Evolutionary conservation across 192 early-diverging fungal species (phyloP), one percentile per base, ranked within the genome.

Genomic region (Kappamyces sp.): DNA sequence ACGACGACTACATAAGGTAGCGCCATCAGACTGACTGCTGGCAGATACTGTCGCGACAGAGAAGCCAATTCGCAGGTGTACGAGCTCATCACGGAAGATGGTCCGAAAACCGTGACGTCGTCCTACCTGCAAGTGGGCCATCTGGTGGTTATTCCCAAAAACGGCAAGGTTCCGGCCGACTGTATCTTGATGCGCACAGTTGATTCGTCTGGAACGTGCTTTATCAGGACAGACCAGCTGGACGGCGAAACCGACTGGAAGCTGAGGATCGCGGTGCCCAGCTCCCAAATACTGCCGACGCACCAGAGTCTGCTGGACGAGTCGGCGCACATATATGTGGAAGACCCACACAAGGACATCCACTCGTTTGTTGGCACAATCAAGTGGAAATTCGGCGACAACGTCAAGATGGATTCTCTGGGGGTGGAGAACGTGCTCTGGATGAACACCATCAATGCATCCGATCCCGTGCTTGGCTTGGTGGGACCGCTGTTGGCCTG

Each of bases 221-320:
- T 98, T 75, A 93, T 98, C 66, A 76, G 93, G 35, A 98, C 94
- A 0, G 94, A 95, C 71, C 93, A 98, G 66, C 76, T 98, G 32
- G 94, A 98, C 58, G 94, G 94, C 57, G 94, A 98, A 63, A 98
- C 94, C 0, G 93, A 98, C 66, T 95, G 93, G 93, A 98, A 98
- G 73, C 71, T 97, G 59, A 74, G 83, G 45, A 66, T 94, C 22
- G 94, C 94, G 0, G 86, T 93, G 30, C 84, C 88, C 3, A 82
- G 82, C 0, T 81, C 83, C 6, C 94, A 97, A 64, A 85, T 84
- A 49, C 71, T 91, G 11, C 59, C 73, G 4, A 69, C 70, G 35
- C 78, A 88, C 57, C 57, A 72, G 31, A 69, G 75, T 1, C 66
- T 97, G 36, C 70, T 88, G 47, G 60, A 66, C 32, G 43, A 87